phyloP scores from a whole-genome alignment of 345 rosid genomes.

The Hirschfeldia incana region DNA sequence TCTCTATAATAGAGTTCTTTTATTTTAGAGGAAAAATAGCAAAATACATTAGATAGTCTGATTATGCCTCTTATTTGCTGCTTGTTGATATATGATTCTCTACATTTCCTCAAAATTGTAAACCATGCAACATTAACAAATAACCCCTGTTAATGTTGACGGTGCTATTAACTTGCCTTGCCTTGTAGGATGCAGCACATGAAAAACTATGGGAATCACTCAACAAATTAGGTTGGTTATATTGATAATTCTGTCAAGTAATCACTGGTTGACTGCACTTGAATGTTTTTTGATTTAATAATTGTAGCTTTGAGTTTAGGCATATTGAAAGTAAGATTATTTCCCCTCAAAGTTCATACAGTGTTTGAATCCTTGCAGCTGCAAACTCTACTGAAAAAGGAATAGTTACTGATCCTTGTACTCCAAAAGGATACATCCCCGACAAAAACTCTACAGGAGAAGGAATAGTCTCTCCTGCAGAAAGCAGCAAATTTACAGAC shows the following conservation, averaged over 20 bases:
- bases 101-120: background rate
- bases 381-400: slow-evolving; percentile 43
- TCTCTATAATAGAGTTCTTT: no score
- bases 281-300: background rate
- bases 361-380: slow-evolving; percentile 44
- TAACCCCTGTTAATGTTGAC: background rate
- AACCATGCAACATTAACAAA: background rate
- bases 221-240: slow-evolving; percentile 41
- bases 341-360: background rate
- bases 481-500: slow-evolving; percentile 37
- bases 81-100: background rate
- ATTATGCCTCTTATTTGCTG: background rate
- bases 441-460: slow-evolving; percentile 34
- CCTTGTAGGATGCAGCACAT: slow-evolving; percentile 74
- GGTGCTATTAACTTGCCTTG: slow-evolving; percentile 21
- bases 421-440: slow-evolving; percentile 67
- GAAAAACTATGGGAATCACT: slow-evolving; percentile 67
- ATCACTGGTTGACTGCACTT: background rate
- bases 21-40: no score
- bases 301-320: background rate
- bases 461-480: slow-evolving; percentile 42
- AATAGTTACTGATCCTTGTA: slow-evolving; percentile 69
- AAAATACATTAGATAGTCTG: no score
- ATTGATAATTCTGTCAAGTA: background rate
- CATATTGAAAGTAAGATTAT: background rate